Percentiles rank a stretch among this genome's conserved stretches.
These are phyloP conservation scores for Rubroboletus pulcherrimus DNA, from an alignment of 768 basidiomycete genomes.

Conservation along the genomic window DNA sequence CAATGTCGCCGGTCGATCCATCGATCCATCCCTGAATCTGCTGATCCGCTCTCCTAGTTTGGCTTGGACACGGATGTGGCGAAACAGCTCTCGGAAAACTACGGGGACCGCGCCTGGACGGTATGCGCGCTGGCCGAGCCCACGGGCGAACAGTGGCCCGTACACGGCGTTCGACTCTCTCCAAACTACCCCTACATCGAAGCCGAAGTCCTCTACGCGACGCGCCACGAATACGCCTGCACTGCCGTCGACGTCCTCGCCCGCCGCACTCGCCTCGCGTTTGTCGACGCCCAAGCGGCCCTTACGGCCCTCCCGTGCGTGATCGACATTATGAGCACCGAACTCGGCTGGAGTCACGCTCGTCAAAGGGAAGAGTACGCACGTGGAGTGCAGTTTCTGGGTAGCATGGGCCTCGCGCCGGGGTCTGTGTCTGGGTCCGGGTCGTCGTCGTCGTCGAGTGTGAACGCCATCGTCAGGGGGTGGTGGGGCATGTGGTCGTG, in stretches of 20 bases:
- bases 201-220: constrained; percentile 88
- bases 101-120: constrained; percentile 96
- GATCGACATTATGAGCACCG: constrained; percentile 86
- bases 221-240: constrained; percentile 85
- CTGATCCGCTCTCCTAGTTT: constrained; percentile 47
- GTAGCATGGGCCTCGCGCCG: constrained; percentile 79
- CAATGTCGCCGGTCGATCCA: too few relatives aligned
- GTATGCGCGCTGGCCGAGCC: constrained; percentile 78
- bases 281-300: constrained; percentile 87
- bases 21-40: too few relatives aligned
- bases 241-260: constrained; percentile 93
- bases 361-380: constrained; percentile 59
- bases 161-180: constrained; percentile 73
- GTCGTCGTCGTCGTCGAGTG: neutral
- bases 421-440: constrained; percentile 23
- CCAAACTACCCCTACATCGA: constrained; percentile 85
- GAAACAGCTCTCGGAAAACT: constrained; percentile 87
- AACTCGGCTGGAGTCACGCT: constrained; percentile 69
- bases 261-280: constrained; percentile 87
- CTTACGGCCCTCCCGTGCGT: constrained; percentile 82
- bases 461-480: neutral
- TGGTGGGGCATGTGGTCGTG: constrained; percentile 10
- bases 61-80: constrained; percentile 91
- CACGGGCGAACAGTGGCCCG: constrained; percentile 79
- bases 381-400: constrained; percentile 61